These are phyloP conservation scores for Schizothecium vesticola DNA, from an alignment of 495 filamentous ascomycete genomes.

Conservation along the genomic window DNA sequence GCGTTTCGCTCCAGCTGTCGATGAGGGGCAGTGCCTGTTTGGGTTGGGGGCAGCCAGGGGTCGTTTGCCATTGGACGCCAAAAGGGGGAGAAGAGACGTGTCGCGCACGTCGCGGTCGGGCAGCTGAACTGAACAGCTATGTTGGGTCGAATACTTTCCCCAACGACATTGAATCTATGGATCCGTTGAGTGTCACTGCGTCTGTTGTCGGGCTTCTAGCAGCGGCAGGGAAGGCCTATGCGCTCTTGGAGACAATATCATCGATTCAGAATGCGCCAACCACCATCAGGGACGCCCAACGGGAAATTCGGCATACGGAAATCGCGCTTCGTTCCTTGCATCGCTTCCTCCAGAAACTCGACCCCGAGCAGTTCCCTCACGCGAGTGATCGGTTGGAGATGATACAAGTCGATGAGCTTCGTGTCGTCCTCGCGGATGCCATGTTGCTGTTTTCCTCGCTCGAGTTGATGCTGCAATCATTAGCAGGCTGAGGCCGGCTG, in stretches of 20 bases:
- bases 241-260: background rate
- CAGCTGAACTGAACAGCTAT: no score
- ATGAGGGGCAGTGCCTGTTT: no score
- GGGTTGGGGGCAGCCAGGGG: no score
- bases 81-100: no score
- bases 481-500: background rate
- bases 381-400: background rate
- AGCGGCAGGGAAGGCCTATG: background rate
- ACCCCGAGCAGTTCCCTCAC: no score
- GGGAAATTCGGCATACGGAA: conserved; percentile 6
- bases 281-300: conserved; percentile 3
- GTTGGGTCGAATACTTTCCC: no score
- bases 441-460: conserved; percentile 10
- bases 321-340: conserved; percentile 1
- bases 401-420: conserved; percentile 14
- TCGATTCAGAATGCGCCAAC: conserved; percentile 5
- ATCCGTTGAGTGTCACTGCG: conserved; percentile 9
- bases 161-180: no score
- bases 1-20: no score
- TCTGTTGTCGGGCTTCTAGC: conserved; percentile 9
- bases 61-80: no score
- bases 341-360: background rate
- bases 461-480: background rate
- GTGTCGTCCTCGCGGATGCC: conserved; percentile 6
- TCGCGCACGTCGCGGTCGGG: no score